Conservation (phyloP, 2,329 filamentous ascomycete genomes). For the Verticillium klebahnii region DNA sequence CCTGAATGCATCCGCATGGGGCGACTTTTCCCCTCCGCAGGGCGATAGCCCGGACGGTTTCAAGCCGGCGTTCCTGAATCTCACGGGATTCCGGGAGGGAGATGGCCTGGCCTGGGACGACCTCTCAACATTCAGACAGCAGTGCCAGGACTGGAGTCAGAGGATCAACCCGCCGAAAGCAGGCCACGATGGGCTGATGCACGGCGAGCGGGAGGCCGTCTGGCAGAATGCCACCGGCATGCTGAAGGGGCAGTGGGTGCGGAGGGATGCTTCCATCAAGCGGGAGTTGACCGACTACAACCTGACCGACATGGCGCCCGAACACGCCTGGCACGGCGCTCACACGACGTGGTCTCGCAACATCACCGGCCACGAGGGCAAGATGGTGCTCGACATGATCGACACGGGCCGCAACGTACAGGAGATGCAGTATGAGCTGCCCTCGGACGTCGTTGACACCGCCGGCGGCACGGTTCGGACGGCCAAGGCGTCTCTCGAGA, state of each 20-base stretch:
- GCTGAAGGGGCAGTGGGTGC: slow-evolving; percentile 71
- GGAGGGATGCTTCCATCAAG: slow-evolving; percentile 43
- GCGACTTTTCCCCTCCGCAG: slow-evolving; percentile 50
- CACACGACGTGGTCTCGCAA: slow-evolving; percentile 70
- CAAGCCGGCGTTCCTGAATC: slow-evolving; percentile 50
- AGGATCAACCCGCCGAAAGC: slow-evolving; percentile 42
- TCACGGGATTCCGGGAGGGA: slow-evolving; percentile 71
- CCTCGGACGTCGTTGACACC: slow-evolving; percentile 25
- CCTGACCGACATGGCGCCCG: slow-evolving; percentile 59
- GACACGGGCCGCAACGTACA: slow-evolving; percentile 40
- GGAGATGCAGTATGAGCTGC: slow-evolving; percentile 36
- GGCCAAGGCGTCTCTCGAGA: slow-evolving; percentile 62
- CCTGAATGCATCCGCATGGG: slow-evolving; percentile 54
- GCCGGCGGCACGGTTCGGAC: slow-evolving; percentile 58
- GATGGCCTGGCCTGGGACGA: slow-evolving; percentile 78
- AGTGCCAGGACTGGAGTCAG: slow-evolving; percentile 57
- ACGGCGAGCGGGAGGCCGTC: slow-evolving; percentile 38
- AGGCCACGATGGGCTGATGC: slow-evolving; percentile 33
- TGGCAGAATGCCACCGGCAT: slow-evolving; percentile 78
- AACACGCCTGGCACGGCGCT: slow-evolving; percentile 58
- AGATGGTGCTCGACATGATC: slow-evolving; percentile 61
- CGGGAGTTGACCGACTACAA: slow-evolving; percentile 52
- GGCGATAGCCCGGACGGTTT: slow-evolving; percentile 9
- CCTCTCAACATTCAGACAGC: slow-evolving; percentile 60
- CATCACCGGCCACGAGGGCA: slow-evolving; percentile 68